Evolutionary conservation across 768 basidiomycete genomes (phyloP).

Genomic region (Termitomyces eurrhizus): DNA sequence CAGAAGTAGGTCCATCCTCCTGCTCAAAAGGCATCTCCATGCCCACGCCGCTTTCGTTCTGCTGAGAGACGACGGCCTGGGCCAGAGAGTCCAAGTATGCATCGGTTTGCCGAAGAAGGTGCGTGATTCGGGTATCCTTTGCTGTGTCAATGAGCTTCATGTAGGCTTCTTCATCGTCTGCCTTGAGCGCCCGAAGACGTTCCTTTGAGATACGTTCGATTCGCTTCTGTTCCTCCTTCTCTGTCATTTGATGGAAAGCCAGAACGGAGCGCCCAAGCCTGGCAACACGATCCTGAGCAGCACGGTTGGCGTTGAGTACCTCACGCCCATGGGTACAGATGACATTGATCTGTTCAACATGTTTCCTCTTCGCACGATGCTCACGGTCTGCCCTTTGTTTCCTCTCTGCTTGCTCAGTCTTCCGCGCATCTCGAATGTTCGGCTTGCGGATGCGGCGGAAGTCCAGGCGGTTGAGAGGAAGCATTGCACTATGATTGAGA

Average conservation of each 20-base stretch:
- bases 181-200: conserved; percentile 95
- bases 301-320: conserved; percentile 61
- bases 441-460: conserved; percentile 88
- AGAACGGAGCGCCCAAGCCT: conserved; percentile 80
- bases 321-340: conserved; percentile 84
- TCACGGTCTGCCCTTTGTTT: conserved; percentile 92
- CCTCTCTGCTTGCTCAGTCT: conserved; percentile 86
- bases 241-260: conserved; percentile 82
- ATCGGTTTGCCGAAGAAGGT: conserved; percentile 92
- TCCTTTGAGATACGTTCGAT: conserved; percentile 96
- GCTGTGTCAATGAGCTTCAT: conserved; percentile 98
- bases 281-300: conserved; percentile 59
- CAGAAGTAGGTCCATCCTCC: conserved; percentile 74
- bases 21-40: conserved; percentile 45
- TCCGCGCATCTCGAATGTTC: conserved; percentile 82
- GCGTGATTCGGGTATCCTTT: conserved; percentile 98
- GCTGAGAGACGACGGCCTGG: conserved; percentile 90
- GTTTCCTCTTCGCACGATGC: conserved; percentile 92
- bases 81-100: conserved; percentile 92
- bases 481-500: conserved; percentile 80
- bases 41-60: conserved; percentile 61
- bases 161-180: conserved; percentile 99
- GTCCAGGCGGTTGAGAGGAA: conserved; percentile 88
- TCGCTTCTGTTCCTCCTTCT: conserved; percentile 97
- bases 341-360: conserved; percentile 86